Conservation (phyloP, 1,284 basidiomycete species). For the Boletellus deceptivus region DNA sequence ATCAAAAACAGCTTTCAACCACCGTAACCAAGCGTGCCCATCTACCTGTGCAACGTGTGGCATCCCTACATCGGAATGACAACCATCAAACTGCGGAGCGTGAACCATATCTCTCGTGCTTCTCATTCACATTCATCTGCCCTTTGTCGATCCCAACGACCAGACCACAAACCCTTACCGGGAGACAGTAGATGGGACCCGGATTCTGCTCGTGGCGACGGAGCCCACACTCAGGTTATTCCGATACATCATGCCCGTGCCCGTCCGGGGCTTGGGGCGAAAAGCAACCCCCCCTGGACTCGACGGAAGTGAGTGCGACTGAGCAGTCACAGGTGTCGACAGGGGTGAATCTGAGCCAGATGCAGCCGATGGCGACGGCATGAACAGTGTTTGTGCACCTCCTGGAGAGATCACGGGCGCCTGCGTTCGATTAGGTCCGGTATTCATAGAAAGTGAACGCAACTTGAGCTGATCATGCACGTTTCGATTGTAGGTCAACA, state of each 20-base stretch:
- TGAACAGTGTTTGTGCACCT: conserved; percentile 32
- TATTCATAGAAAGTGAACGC: conserved; percentile 20
- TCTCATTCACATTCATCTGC: conserved; percentile 1
- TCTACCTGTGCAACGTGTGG: conserved; percentile 1
- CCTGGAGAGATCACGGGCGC: conserved; percentile 13
- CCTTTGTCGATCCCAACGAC: background rate
- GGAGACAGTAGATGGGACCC: conserved; percentile 20
- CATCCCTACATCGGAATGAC: conserved; percentile 5
- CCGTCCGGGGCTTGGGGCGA: conserved; percentile 56
- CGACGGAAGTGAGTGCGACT: conserved; percentile 24
- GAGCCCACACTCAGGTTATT: conserved; percentile 29
- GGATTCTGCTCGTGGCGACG: conserved; percentile 19
- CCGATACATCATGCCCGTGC: conserved; percentile 68
- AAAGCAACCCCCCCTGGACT: conserved; percentile 32
- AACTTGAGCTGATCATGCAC: conserved; percentile 39
- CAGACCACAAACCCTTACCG: conserved; percentile 11
- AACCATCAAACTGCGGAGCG: conserved; percentile 7
- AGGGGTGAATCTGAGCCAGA: conserved; percentile 14
- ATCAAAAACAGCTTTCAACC: conserved; percentile 9
- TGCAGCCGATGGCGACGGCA: conserved; percentile 22
- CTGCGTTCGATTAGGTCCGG: conserved; percentile 5
- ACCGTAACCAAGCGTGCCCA: conserved; percentile 9
- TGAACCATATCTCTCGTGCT: background rate
- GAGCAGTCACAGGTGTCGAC: conserved; percentile 11
- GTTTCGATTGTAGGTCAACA: conserved; percentile 40